Base-by-base conservation (phyloP, 371 early-diverging fungal species). In the Mortierella sp. region DNA sequence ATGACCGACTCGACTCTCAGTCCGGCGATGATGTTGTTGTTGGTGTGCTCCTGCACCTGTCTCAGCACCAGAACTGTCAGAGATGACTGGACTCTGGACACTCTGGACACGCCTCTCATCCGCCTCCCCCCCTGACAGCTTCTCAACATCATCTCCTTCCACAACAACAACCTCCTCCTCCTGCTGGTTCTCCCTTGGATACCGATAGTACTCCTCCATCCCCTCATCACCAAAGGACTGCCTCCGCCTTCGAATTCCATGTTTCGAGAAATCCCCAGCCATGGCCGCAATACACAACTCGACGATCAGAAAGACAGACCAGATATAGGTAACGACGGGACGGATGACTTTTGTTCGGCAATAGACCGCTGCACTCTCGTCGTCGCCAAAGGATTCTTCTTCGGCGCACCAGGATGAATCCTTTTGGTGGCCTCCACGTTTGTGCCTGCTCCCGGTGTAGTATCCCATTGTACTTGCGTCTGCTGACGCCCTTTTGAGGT, bases 311-410 rank as follows among this genome's bases (percentile, higher is more conserved):
- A 84, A 44, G 0, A 55, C 49, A 8, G 76, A 78, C 84, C 84
- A 81, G 18, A 70, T 24, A 73, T 84, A 84, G 3, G 81, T 78
- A 38, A 84, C 41, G 2, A 41, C 71, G 0, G 84, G 84, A 29
- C 84, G 75, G 4, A 84, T 75, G 5, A 18, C 35, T 29, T 74
- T 84, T 74, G 73, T 68, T 35, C 51, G 78, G 51, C 84, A 84
- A 24, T 78, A 84, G 2, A 84, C 84, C 0, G 35, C 58, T 3
- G 84, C 84, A 43, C 81, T 81, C 32, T 81, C 71, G 35, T 78
- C 65, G 44, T 84, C 84, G 6, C 84, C 84, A 58, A 71, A 84
- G 43, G 84, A 68, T 32, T 84, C 76, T 29, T 81, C 84, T 0
- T 74, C 6, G 38, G 76, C 65, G 44, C 84, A 84, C 78, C 77